Percentiles rank a stretch among this genome's conserved stretches.
Conservation (phyloP, 2,329 filamentous ascomycete genomes). For the Neoscytalidium dimidiatum region DNA sequence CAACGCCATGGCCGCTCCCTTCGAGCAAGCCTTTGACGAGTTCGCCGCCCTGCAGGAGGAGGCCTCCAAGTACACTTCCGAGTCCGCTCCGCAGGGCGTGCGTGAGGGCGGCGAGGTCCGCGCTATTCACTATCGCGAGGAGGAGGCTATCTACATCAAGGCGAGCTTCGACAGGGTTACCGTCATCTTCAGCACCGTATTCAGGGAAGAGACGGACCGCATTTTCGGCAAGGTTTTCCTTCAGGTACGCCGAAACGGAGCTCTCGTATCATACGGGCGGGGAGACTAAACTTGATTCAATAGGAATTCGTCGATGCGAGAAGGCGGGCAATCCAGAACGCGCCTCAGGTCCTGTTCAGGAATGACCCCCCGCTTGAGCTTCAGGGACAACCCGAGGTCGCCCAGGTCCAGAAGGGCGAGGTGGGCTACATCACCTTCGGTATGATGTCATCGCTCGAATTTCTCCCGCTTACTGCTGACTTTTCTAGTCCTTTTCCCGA, state of each 20-base stretch:
- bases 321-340: slow-evolving; percentile 94
- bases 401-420: slow-evolving; percentile 71
- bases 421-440: slow-evolving; percentile 98
- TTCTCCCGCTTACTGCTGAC: slow-evolving; percentile 27
- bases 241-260: slow-evolving; percentile 51
- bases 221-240: slow-evolving; percentile 98
- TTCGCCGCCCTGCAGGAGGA: slow-evolving; percentile 84
- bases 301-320: slow-evolving; percentile 93
- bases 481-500: slow-evolving; percentile 80
- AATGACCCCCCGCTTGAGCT: slow-evolving; percentile 93
- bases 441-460: slow-evolving; percentile 46
- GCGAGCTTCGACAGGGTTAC: slow-evolving; percentile 96
- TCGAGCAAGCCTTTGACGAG: slow-evolving; percentile 95
- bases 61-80: slow-evolving; percentile 87
- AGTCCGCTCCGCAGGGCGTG: slow-evolving; percentile 89
- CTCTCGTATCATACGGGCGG: neutral
- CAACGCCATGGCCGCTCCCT: slow-evolving; percentile 97
- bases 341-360: slow-evolving; percentile 93
- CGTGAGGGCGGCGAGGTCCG: slow-evolving; percentile 89
- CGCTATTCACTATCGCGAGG: slow-evolving; percentile 96
- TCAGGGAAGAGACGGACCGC: slow-evolving; percentile 95
- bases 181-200: slow-evolving; percentile 98
- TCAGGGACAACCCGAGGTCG: slow-evolving; percentile 81
- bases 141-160: slow-evolving; percentile 99
- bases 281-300: slow-evolving; percentile 26